Percentiles rank a stretch among this genome's conserved stretches.
These are phyloP conservation scores for Elongisporangium senticosum DNA, from an alignment of 352 stramenopile genomes.

Conservation along the genomic window DNA sequence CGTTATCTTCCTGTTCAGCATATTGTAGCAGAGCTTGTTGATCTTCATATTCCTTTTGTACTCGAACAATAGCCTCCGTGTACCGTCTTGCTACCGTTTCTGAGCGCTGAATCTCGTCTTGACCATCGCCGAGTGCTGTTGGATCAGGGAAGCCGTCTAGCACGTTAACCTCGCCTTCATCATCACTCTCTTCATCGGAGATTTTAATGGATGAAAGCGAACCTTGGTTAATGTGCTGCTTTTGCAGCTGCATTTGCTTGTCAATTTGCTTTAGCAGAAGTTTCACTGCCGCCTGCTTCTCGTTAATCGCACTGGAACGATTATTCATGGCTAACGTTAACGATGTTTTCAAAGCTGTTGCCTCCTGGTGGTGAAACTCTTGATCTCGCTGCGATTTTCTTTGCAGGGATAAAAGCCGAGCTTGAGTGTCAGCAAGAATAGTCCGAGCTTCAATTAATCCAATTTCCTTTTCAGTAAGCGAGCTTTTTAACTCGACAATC, in stretches of 20 bases:
- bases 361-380: slow-evolving; percentile 29
- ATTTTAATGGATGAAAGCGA: slow-evolving; percentile 3
- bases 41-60: slow-evolving; percentile 44
- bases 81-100: slow-evolving; percentile 45
- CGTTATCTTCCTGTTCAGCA: slow-evolving; percentile 27
- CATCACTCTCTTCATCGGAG: slow-evolving; percentile 1
- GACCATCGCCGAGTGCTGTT: not conserved
- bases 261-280: slow-evolving; percentile 34
- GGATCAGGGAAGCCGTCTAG: not conserved
- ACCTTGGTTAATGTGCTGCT: not conserved
- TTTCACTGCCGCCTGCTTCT: slow-evolving; percentile 45
- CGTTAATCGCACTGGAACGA: slow-evolving; percentile 48
- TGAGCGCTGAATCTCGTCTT: slow-evolving; percentile 37
- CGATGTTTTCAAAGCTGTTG: slow-evolving; percentile 34
- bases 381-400: slow-evolving; percentile 38
- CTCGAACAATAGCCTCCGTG: slow-evolving; percentile 41
- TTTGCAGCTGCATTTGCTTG: not conserved
- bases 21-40: slow-evolving; percentile 39
- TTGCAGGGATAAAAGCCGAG: slow-evolving; percentile 26
- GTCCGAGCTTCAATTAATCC: slow-evolving; percentile 26
- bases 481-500: slow-evolving; percentile 59
- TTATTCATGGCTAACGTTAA: slow-evolving; percentile 34
- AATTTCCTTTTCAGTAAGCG: slow-evolving; percentile 37
- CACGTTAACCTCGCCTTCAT: not conserved
- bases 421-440: slow-evolving; percentile 27